A percentile compares a stretch with the other conserved stretches of the same genome.
These are phyloP conservation scores for Vigna nakashimae DNA, from an alignment of 306 rosid species.

Conservation along the genomic window DNA sequence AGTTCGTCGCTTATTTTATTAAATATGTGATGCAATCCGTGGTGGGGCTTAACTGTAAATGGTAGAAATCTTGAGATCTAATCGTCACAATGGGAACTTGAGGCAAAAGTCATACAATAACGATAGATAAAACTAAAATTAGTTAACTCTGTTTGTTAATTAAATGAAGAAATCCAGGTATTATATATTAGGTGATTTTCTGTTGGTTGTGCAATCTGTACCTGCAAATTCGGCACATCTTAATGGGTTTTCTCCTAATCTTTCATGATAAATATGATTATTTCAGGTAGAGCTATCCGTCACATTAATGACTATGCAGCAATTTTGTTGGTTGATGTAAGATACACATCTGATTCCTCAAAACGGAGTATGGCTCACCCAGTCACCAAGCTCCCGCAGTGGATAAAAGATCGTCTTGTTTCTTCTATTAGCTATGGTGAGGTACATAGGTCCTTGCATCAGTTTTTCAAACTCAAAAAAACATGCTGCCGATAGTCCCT, in stretches of 20 bases:
- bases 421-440: conserved; percentile 79
- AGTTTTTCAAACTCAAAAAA: conserved; percentile 74
- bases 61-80: not conserved
- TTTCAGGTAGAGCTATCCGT: conserved; percentile 89
- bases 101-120: not conserved
- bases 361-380: conserved; percentile 65
- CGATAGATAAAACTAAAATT: not conserved
- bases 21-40: not conserved
- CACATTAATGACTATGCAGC: conserved; percentile 93
- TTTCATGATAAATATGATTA: conserved; percentile 30
- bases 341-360: conserved; percentile 77
- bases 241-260: conserved; percentile 16
- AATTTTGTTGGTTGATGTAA: conserved; percentile 72
- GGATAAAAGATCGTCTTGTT: conserved; percentile 82
- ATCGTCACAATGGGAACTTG: not conserved
- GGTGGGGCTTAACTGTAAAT: not conserved
- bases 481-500: conserved; percentile 45
- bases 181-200: conserved; percentile 22
- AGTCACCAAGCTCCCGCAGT: conserved; percentile 80
- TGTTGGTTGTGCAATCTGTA: conserved; percentile 21
- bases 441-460: conserved; percentile 78
- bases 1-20: not conserved
- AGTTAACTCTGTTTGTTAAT: not conserved
- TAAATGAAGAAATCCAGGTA: conserved; percentile 26
- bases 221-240: not conserved